These are phyloP conservation scores for Scytalidium lignicola DNA, from an alignment of 2,329 filamentous ascomycete species.

Conservation along the genomic window DNA sequence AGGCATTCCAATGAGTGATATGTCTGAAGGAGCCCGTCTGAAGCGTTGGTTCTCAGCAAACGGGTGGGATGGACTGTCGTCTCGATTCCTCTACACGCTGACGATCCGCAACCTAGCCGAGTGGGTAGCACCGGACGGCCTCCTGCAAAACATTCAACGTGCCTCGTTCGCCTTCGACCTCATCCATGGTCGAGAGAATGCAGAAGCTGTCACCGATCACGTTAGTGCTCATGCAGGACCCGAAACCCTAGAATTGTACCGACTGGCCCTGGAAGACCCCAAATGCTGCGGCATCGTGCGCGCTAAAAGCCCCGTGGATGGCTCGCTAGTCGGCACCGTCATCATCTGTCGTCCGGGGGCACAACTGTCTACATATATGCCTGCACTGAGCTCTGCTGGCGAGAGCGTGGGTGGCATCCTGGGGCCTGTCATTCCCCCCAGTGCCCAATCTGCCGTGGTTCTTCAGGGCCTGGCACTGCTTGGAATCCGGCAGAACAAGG, in stretches of 20 bases:
- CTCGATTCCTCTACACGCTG: slow-evolving; percentile 58
- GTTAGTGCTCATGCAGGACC: slow-evolving; percentile 58
- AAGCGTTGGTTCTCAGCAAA: slow-evolving; percentile 84
- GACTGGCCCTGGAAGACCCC: slow-evolving; percentile 55
- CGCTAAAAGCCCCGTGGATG: slow-evolving; percentile 57
- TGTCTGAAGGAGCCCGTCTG: slow-evolving; percentile 38
- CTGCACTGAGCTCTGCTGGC: slow-evolving; percentile 49
- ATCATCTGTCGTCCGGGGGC: slow-evolving; percentile 59
- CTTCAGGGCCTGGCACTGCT: slow-evolving; percentile 61
- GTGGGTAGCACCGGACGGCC: slow-evolving; percentile 58
- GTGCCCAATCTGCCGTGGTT: slow-evolving; percentile 57
- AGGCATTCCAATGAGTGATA: slow-evolving; percentile 66
- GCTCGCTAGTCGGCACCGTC: slow-evolving; percentile 57
- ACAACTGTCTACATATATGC: slow-evolving; percentile 55
- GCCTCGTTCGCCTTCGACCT: slow-evolving; percentile 56
- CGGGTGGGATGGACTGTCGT: slow-evolving; percentile 74
- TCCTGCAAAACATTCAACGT: slow-evolving; percentile 50
- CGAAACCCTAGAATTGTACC: slow-evolving; percentile 62
- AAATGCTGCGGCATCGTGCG: slow-evolving; percentile 60
- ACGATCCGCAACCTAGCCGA: slow-evolving; percentile 53
- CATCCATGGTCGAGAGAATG: slow-evolving; percentile 58
- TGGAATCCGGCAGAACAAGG: slow-evolving; percentile 61
- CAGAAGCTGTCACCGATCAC: slow-evolving; percentile 56
- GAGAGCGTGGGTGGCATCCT: slow-evolving; percentile 57
- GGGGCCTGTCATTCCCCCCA: slow-evolving; percentile 59